Evolutionary conservation across 305 asterid genomes (phyloP).

Genomic region (Fraxinus floribunda): DNA sequence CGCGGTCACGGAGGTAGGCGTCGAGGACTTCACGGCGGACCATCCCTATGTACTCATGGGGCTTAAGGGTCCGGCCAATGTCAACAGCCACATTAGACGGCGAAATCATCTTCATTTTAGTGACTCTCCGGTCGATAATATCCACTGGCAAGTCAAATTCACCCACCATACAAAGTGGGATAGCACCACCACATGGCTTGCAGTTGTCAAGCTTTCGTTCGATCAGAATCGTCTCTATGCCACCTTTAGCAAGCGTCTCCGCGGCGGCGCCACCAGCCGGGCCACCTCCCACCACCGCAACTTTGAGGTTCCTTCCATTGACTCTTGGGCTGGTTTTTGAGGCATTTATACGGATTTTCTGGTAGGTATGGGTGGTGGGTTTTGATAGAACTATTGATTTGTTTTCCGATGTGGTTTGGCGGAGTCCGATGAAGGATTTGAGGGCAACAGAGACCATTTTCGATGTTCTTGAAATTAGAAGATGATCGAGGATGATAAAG

Average conservation of each 20-base stretch:
- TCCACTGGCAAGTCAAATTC: conserved; percentile 89
- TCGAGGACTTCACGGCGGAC: conserved; percentile 93
- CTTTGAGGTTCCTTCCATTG: conserved; percentile 79
- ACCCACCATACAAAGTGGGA: conserved; percentile 93
- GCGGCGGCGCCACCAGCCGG: conserved; percentile 95
- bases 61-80: conserved; percentile 76
- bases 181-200: conserved; percentile 97
- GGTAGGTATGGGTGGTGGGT: conserved; percentile 32
- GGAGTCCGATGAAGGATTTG: conserved; percentile 86
- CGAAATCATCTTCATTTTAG: conserved; percentile 94
- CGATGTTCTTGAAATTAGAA: neutral
- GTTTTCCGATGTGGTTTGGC: conserved; percentile 56
- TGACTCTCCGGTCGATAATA: conserved; percentile 80
- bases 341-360: conserved; percentile 45
- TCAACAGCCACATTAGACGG: conserved; percentile 93
- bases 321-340: conserved; percentile 76
- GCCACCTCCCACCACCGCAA: conserved; percentile 90
- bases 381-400: conserved; percentile 32
- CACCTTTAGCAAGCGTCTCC: conserved; percentile 80
- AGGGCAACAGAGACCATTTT: conserved; percentile 70
- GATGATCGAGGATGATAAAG: conserved; percentile 9
- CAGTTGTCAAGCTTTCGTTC: conserved; percentile 86
- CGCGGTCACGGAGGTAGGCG: conserved; percentile 77
- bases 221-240: conserved; percentile 72
- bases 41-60: conserved; percentile 94